Evolutionary conservation across 169 alveolate species (phyloP).

Genomic region (Neospora caninum): DNA sequence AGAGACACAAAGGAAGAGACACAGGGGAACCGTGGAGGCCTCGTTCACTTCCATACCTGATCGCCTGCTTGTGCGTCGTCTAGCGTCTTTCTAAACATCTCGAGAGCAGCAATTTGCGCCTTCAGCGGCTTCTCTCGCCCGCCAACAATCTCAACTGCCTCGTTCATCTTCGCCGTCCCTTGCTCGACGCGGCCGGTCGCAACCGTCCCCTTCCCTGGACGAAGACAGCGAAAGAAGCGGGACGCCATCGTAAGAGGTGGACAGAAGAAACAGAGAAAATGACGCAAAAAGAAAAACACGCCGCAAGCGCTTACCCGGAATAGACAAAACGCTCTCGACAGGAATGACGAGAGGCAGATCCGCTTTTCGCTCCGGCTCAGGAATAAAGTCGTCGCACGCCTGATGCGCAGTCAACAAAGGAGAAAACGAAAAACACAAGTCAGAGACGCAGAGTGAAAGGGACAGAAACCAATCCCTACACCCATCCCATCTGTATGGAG

Average conservation of each 20-base stretch:
- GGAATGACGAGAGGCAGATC: conserved; percentile 62
- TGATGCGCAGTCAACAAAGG: not conserved
- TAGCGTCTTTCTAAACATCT: conserved; percentile 91
- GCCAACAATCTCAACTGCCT: conserved; percentile 89
- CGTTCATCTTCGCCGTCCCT: conserved; percentile 90
- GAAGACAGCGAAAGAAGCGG: not conserved
- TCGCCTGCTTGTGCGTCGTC: conserved; percentile 96
- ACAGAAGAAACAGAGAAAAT: not conserved
- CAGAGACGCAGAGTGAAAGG: not conserved
- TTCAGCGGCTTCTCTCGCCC: conserved; percentile 54
- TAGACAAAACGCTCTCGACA: conserved; percentile 53
- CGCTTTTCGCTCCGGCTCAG: conserved; percentile 68
- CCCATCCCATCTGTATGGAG: no score
- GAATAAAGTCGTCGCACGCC: conserved; percentile 86
- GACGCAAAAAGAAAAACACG: not conserved
- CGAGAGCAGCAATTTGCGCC: conserved; percentile 81
- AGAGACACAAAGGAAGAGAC: no score
- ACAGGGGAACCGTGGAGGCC: no score
- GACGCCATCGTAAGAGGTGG: not conserved
- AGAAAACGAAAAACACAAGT: not conserved
- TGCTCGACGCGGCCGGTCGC: conserved; percentile 95
- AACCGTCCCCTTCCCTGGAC: conserved; percentile 78
- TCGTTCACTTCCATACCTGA: conserved; percentile 70
- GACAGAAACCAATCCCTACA: not conserved
- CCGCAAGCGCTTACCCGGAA: conserved; percentile 38